Evolutionary conservation across 495 filamentous ascomycete genomes (phyloP), one percentile per base, ranked within the genome.

Genomic region (Neurospora pannonica): DNA sequence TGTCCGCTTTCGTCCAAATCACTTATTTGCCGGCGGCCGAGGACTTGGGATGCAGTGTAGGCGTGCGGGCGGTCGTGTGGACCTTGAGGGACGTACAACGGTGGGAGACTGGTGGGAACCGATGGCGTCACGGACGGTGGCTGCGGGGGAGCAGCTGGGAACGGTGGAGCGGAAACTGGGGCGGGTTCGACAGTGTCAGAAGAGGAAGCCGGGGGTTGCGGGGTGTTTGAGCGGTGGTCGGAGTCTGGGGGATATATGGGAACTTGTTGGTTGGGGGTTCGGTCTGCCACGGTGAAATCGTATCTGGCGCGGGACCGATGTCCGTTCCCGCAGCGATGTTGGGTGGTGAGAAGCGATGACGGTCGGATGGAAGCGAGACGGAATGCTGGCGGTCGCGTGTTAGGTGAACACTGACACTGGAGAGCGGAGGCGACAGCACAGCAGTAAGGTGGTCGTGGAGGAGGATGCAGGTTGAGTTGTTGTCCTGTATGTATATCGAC

Each of bases 171-270:
- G 31, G 48, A 71, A 31, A 40, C 31, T 42, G 38, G 74, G 46
- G 42, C 78, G 75, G 84, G 80, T 80, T 79, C 54, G 71, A 75
- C 73, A 72, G 81, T 84, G 83, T 79, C 81, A 75, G 82, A 72
- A 76, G 85, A 75, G 77, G 75, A 70, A 70, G 74, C 78, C 75
- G 82, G 78, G 72, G 76, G 34, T 73, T 79, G 84, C 83, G 83
- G 82, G 76, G 81, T 81, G 79, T 80, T 82, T 82, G 83, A 81
- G 80, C 79, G 78, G 84, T 84, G 84, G 84, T 86, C 78, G 79
- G 79, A 72, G 74, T 76, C 71, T 74, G 79, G 78, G 73, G 74
- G 70, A 75, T 76, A 62, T 77, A 75, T 76, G 70, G 75, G 73
- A 70, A 69, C 71, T 71, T 75, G 54, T 19, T 34, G 73, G 73